These are phyloP conservation scores for Conoideocrella luteorostrata DNA, from an alignment of 2,329 filamentous ascomycete species.

Conservation along the genomic window DNA sequence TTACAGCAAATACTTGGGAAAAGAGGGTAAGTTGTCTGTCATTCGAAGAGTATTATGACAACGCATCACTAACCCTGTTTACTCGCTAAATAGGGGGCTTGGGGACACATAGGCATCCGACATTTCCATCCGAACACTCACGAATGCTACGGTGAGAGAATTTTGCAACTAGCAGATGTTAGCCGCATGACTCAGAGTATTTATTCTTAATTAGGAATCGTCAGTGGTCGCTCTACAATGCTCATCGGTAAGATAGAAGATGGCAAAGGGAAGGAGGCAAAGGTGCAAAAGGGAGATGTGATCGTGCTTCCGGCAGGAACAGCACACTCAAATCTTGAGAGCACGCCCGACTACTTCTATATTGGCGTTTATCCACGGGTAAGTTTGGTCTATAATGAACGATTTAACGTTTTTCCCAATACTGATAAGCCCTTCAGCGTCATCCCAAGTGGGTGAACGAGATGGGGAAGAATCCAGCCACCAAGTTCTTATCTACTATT, in stretches of 20 bases:
- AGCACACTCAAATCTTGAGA: conserved; percentile 14
- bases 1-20: conserved; percentile 17
- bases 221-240: conserved; percentile 16
- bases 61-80: neutral
- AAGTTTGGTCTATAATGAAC: too few species aligned
- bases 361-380: conserved; percentile 17
- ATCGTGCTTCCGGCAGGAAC: conserved; percentile 17
- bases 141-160: conserved; percentile 17
- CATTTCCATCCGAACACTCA: conserved; percentile 19
- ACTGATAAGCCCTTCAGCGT: conserved; percentile 3
- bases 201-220: conserved; percentile 13
- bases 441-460: conserved; percentile 15
- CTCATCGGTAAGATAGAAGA: conserved; percentile 15
- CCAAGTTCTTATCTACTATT: conserved; percentile 10
- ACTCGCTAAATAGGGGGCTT: conserved; percentile 10
- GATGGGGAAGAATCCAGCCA: conserved; percentile 10
- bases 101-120: conserved; percentile 16
- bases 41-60: neutral
- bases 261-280: conserved; percentile 12
- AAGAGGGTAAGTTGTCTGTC: conserved; percentile 10
- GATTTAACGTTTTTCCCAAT: too few species aligned
- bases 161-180: neutral
- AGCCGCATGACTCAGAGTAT: neutral
- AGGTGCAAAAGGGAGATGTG: conserved; percentile 15
- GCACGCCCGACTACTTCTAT: conserved; percentile 16